Conservation (phyloP, 78 protist species). For the Dictyostelium capitatum region DNA sequence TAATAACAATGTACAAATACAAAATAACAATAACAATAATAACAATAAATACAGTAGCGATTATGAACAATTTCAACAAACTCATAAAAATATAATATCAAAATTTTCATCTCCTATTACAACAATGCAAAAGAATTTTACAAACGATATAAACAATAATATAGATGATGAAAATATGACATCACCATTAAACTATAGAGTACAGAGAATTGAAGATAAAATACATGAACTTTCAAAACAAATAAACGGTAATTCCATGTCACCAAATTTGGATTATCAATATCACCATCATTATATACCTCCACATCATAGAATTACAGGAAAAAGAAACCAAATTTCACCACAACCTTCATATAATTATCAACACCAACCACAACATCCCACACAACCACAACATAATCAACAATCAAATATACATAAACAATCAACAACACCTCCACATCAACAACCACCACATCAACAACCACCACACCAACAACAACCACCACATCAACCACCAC, state of each 20-base stretch:
- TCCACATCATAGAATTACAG: too few species aligned
- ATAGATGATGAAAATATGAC: too few species aligned
- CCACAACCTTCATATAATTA: background rate
- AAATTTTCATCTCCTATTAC: background rate
- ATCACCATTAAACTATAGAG: background rate
- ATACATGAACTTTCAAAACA: background rate
- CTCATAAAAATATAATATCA: background rate
- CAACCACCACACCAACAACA: background rate
- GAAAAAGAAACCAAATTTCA: too few species aligned
- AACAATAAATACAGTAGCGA: background rate
- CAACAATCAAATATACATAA: background rate
- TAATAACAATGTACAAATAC: background rate
- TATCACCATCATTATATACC: too few species aligned
- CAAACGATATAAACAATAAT: background rate
- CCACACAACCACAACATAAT: background rate
- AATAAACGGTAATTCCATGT: background rate
- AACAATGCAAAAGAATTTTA: background rate
- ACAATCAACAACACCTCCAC: background rate
- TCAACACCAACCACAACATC: background rate
- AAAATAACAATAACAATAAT: background rate
- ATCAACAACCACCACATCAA: slow-evolving; percentile 12
- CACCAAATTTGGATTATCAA: background rate
- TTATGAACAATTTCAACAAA: too few species aligned
- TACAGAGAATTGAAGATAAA: background rate
- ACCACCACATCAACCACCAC: background rate